Evolutionary conservation across 1,284 basidiomycete genomes (phyloP), one percentile per base, ranked within the genome.

Genomic region (Apiotrichum sp.): DNA sequence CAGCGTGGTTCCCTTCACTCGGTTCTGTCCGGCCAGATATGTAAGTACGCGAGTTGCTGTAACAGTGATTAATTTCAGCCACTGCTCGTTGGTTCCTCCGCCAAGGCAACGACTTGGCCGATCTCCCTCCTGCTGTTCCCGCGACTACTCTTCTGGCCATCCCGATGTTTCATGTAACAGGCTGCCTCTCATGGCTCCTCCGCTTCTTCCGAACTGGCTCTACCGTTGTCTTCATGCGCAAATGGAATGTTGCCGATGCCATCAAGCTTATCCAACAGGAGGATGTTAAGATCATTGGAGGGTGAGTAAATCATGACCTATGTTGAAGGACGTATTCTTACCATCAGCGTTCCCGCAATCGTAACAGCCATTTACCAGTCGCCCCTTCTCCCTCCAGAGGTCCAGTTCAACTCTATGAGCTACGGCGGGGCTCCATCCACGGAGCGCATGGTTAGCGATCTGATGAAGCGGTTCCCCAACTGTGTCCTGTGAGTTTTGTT

Each of bases 151-250:
- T 74, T 3, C 63, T 74, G 29, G 56, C 70, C 10, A 63, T 74
- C 35, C 72, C 72, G 3, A 58, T 74, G 1, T 74, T 74, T 62
- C 72, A 74, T 66, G 72, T 71, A 9, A 72, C 70, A 0, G 72
- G 72, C 4, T 71, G 68, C 50, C 62, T 71, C 0, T 67, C 66
- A 4, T 69, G 67, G 67, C 62, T 73, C 34, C 62, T 69, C 58
- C 56, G 65, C 3, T 65, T 68, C 2, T 59, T 71, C 56, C 62
- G 62, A 46, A 64, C 57, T 9, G 71, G 71, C 22, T 63, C 63
- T 32, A 71, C 67, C 56, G 59, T 70, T 47, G 67, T 72, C 22
- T 56, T 69, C 53, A 65, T 68, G 62, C 58, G 64, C 36, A 51
- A 59, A 38, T 74, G 72, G 72, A 60, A 65, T 32, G 62, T 66